Evolutionary conservation across 305 asterid genomes (phyloP).

Genomic region (Fraxinus sp.): DNA sequence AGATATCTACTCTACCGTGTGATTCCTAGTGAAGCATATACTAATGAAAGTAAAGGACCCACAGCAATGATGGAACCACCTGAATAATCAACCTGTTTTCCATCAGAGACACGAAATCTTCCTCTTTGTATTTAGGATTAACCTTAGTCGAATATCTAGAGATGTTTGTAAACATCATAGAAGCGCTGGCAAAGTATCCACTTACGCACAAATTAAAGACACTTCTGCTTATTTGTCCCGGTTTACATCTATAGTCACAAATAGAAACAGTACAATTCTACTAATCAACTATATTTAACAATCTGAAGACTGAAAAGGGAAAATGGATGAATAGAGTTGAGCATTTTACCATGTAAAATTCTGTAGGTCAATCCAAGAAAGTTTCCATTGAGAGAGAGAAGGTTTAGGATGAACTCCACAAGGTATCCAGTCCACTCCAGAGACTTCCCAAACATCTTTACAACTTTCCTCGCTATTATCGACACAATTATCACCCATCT

Average conservation of each 20-base stretch:
- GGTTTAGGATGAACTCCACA: slow-evolving; percentile 73
- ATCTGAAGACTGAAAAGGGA: not conserved
- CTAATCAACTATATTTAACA: not conserved
- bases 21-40: not conserved
- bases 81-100: not conserved
- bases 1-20: not conserved
- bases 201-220: not conserved
- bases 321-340: not conserved
- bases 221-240: not conserved
- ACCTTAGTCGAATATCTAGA: not conserved
- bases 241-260: not conserved
- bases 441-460: slow-evolving; percentile 61
- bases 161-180: not conserved
- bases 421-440: slow-evolving; percentile 69
- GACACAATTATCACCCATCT: slow-evolving; percentile 82
- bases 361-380: slow-evolving; percentile 47
- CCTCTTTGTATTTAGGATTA: not conserved
- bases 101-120: not conserved
- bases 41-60: not conserved
- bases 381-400: slow-evolving; percentile 67
- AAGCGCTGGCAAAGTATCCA: not conserved
- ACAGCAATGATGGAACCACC: not conserved
- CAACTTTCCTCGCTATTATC: slow-evolving; percentile 55
- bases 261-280: not conserved
- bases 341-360: slow-evolving; percentile 54